Percentiles rank a stretch among this genome's conserved stretches.
These are phyloP conservation scores for Acanthamoeba castellanii DNA, from an alignment of 208 protist species.

Conservation along the genomic window DNA sequence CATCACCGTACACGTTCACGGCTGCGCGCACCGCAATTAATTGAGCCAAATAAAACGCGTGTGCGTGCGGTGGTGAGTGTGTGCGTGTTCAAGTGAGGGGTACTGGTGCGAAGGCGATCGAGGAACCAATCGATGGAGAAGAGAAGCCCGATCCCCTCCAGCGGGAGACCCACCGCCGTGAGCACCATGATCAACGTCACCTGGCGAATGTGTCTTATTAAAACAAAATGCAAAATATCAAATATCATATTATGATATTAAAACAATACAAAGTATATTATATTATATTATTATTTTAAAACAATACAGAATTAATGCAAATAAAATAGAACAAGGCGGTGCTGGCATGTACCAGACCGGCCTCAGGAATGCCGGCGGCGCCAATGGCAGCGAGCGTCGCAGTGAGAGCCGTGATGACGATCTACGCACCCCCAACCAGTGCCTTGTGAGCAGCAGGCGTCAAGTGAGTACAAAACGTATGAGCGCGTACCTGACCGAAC, in stretches of 20 bases:
- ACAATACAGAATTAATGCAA: not conserved
- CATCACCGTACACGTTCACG: constrained; percentile 41
- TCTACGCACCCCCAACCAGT: not conserved
- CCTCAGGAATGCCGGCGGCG: constrained; percentile 80
- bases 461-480: too few species aligned
- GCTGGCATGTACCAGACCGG: constrained; percentile 49
- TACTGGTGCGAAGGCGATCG: constrained; percentile 62
- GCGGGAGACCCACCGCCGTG: constrained; percentile 63
- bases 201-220: too few species aligned
- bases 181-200: constrained; percentile 80
- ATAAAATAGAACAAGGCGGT: too few species aligned
- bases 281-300: too few species aligned
- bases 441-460: not conserved
- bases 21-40: not conserved
- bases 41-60: not conserved
- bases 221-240: too few species aligned
- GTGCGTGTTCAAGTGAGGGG: not conserved
- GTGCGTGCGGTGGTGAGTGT: not conserved
- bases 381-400: constrained; percentile 76
- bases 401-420: constrained; percentile 73
- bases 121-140: constrained; percentile 79
- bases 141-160: constrained; percentile 65
- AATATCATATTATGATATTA: too few species aligned
- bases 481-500: constrained; percentile 1
- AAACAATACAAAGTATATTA: too few species aligned